Base-by-base conservation (phyloP, 140 eudicot genomes). In the Oenanthe javanica region DNA sequence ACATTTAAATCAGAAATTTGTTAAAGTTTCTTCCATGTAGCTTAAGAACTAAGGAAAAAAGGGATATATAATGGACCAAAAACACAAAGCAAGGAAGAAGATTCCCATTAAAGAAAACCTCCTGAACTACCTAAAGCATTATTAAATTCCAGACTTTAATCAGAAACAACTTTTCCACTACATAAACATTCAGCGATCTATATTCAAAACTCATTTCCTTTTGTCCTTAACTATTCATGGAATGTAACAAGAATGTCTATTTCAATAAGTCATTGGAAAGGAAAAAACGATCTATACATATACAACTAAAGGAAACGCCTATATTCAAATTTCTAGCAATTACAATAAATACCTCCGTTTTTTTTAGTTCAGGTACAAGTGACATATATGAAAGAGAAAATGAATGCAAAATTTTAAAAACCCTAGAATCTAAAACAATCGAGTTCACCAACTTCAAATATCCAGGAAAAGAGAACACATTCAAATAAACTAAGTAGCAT, bases 1-100 rank as follows among this genome's bases (percentile, higher is more conserved):
- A 55, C 47, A 14, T 69, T 25, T 4, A 82, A 75, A 80, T 81
- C 72, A 79, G 48, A 70, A 61, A 42, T 79, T 40, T 61, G 67
- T 66, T 77, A 84, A 85, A 86, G 85, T 82, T 81, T 84, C 63
- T 51, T 82, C 83, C 67, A 45, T 78, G 55, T 81, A 88, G 83
- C 96, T 88, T 93, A 82, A 72, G 49, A 82, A 78, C 86, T 81
- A 92, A 89, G 93, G 66, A 81, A 89, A 86, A 77, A 81, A 87
- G 80, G 78, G 87, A 76, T 76, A 80, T 43, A 77, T 73, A 25
- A 77, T 77, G 76, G 70, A 80, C 82, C 82, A 81, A 90, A 93
- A 89, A 90, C 86, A 84, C 70, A 79, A 84, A 83, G 82, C 88
- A 89, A 85, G 81, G 91, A 93, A 91, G 93, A 91, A 91, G 97